These are phyloP conservation scores for Xerocomellus amylosporus DNA, from an alignment of 768 basidiomycete genomes.

Conservation along the genomic window DNA sequence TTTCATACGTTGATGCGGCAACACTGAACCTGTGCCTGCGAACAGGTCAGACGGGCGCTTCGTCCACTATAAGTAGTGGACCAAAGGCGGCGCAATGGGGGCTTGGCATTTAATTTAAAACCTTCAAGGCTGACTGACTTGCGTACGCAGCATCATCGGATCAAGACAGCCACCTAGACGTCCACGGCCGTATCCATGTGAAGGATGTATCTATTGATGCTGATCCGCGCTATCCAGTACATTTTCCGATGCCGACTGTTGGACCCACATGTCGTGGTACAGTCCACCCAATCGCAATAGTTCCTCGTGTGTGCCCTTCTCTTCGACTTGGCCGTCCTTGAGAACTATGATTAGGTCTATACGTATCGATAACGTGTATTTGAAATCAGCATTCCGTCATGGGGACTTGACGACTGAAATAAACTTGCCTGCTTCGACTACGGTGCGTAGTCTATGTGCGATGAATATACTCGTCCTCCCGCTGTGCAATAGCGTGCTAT, in stretches of 20 bases:
- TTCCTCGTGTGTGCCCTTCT: constrained; percentile 92
- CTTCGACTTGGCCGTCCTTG: constrained; percentile 84
- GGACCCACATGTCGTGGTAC: constrained; percentile 80
- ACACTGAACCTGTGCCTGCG: too few species aligned
- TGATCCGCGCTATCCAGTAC: constrained; percentile 16
- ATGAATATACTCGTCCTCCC: constrained; percentile 94
- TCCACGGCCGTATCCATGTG: not conserved
- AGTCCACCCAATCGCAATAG: constrained; percentile 67
- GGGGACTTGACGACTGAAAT: not conserved
- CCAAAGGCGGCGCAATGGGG: too few species aligned
- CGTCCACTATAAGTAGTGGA: too few species aligned
- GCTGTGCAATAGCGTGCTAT: constrained; percentile 69
- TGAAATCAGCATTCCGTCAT: not conserved
- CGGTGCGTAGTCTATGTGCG: constrained; percentile 86
- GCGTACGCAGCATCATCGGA: not conserved
- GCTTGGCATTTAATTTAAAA: not conserved
- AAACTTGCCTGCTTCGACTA: constrained; percentile 79
- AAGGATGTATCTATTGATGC: not conserved
- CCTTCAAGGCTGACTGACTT: not conserved
- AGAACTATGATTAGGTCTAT: constrained; percentile 91
- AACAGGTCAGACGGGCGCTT: too few species aligned
- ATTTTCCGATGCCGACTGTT: constrained; percentile 53
- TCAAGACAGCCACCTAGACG: not conserved
- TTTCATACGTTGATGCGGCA: too few species aligned
- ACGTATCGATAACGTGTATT: not conserved